These are phyloP conservation scores for Geosmithia putterillii DNA, from an alignment of 2,329 filamentous ascomycete genomes.

Conservation along the genomic window DNA sequence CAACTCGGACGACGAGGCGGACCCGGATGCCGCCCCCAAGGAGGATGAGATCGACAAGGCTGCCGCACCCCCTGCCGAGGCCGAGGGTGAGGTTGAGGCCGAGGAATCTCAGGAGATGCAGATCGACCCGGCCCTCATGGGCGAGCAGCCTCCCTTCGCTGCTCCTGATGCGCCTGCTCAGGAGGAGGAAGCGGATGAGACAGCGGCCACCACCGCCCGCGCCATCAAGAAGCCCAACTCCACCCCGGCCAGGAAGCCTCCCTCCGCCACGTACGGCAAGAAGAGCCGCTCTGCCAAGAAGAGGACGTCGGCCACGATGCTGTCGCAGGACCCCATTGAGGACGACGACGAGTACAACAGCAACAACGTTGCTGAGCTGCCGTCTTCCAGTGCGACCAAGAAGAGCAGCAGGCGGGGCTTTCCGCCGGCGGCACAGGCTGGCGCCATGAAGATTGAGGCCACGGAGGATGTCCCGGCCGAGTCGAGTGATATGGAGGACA, in stretches of 20 bases:
- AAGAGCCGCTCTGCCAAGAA: slow-evolving; percentile 7
- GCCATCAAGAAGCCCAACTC: slow-evolving; percentile 4
- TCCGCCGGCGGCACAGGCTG: slow-evolving; percentile 7
- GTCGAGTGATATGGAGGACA: slow-evolving; percentile 27
- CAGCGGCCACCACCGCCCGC: neutral
- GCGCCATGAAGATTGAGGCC: neutral
- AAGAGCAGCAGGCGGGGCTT: neutral
- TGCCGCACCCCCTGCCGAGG: neutral
- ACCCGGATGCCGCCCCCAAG: slow-evolving; percentile 3
- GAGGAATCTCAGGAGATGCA: slow-evolving; percentile 8
- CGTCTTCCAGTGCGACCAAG: neutral
- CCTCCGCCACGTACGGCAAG: slow-evolving; percentile 1
- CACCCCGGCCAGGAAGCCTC: neutral
- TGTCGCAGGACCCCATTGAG: slow-evolving; percentile 17
- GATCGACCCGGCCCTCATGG: slow-evolving; percentile 17
- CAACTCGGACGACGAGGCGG: slow-evolving; percentile 13
- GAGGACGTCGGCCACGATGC: slow-evolving; percentile 8
- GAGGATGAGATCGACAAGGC: slow-evolving; percentile 2
- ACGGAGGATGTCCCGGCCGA: slow-evolving; percentile 4
- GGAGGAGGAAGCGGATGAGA: neutral
- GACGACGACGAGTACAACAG: slow-evolving; percentile 8
- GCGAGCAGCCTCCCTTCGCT: neutral
- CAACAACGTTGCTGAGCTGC: slow-evolving; percentile 1
- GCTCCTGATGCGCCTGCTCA: too few relatives aligned
- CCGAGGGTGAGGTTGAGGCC: slow-evolving; percentile 3